A percentile compares a stretch with the other conserved stretches of the same genome.
phyloP scores from a whole-genome alignment of 345 rosid genomes.

The Gossypioides kirkii region DNA sequence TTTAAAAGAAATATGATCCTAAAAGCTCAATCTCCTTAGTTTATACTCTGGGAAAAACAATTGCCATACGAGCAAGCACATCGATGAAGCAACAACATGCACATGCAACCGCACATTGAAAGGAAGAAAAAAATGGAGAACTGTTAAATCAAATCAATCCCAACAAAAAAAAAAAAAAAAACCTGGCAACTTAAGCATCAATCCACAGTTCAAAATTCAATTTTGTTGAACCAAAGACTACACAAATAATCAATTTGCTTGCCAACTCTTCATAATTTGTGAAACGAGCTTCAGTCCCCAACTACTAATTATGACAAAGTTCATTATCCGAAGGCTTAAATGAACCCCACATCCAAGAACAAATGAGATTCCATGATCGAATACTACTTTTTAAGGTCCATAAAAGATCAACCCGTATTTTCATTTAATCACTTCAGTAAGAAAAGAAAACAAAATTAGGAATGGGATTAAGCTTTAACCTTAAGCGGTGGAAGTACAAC shows the following conservation, averaged over 20 bases:
- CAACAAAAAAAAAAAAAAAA: not conserved
- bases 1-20: not conserved
- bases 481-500: constrained; percentile 15
- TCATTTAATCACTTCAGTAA: not conserved
- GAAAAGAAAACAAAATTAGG: not conserved
- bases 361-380: not conserved
- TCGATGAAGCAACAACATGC: not conserved
- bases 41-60: not conserved
- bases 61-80: not conserved
- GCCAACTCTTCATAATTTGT: not conserved
- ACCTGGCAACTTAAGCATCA: not conserved
- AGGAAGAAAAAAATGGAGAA: not conserved
- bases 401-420: not conserved
- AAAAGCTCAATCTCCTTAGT: not conserved
- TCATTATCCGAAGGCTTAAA: not conserved
- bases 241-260: not conserved
- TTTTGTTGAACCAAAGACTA: not conserved
- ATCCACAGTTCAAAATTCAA: not conserved
- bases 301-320: not conserved
- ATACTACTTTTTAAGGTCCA: not conserved
- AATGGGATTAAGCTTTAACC: not conserved
- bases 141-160: not conserved
- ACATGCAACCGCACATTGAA: not conserved
- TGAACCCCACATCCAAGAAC: not conserved
- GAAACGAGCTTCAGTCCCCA: not conserved